phyloP scores from a whole-genome alignment of 208 protist genomes.

The Wallacemonas sp. region DNA sequence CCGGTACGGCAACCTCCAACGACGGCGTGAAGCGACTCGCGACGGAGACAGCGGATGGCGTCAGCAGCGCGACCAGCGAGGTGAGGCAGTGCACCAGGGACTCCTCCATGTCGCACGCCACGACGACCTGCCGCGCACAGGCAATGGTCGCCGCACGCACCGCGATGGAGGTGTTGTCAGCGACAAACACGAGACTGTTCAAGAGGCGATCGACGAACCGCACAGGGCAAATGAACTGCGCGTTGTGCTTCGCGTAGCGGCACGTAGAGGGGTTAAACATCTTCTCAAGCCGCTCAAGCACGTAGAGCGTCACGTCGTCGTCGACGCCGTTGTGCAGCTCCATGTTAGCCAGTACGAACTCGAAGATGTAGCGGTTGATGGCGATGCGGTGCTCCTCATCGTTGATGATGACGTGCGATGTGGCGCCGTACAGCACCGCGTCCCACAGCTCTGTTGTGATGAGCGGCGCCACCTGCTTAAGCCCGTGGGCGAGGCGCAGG shows the following conservation, averaged over 20 bases:
- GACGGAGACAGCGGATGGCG: constrained; percentile 30
- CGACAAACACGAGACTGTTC: constrained; percentile 46
- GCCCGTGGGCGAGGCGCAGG: constrained; percentile 53
- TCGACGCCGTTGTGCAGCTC: constrained; percentile 53
- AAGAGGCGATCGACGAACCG: constrained; percentile 74
- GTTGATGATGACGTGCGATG: constrained; percentile 37
- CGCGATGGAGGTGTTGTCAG: constrained; percentile 26
- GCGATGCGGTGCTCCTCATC: constrained; percentile 62
- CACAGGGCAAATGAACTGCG: constrained; percentile 45
- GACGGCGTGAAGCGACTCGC: constrained; percentile 17
- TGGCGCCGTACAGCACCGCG: constrained; percentile 50
- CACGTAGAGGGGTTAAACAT: constrained; percentile 58
- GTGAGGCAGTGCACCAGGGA: constrained; percentile 52
- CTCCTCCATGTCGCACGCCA: constrained; percentile 65
- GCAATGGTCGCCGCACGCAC: constrained; percentile 43
- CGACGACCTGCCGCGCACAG: constrained; percentile 67
- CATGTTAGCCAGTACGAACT: constrained; percentile 60
- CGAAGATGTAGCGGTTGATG: constrained; percentile 81
- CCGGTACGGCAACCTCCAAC: constrained; percentile 38
- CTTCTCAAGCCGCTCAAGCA: constrained; percentile 40
- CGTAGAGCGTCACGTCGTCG: constrained; percentile 34
- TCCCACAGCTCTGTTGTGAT: constrained; percentile 54
- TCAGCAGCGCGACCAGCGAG: constrained; percentile 58
- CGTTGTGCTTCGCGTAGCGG: constrained; percentile 69
- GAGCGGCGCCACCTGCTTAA: constrained; percentile 51